Conservation (phyloP, 768 basidiomycete species). For the Lentinula boryana region DNA sequence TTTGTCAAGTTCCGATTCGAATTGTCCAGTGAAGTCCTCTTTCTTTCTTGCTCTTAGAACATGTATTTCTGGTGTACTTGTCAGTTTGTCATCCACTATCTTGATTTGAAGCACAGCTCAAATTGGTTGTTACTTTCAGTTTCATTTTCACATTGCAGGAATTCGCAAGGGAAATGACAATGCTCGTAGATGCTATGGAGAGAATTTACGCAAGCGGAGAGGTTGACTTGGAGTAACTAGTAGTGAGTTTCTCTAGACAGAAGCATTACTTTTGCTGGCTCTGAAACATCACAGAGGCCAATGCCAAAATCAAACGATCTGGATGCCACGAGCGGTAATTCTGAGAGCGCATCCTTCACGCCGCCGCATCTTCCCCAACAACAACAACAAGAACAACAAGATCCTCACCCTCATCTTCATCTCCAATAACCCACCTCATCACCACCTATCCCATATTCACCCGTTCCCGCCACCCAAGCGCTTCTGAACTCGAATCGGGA, state of each 20-base stretch:
- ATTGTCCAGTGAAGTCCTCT: too few relatives aligned
- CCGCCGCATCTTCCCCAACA: constrained; percentile 25
- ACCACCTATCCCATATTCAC: constrained; percentile 58
- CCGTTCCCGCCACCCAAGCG: constrained; percentile 45
- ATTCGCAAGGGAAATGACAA: constrained; percentile 78
- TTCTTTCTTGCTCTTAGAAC: constrained; percentile 33
- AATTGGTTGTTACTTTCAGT: constrained; percentile 31
- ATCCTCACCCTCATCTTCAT: neutral
- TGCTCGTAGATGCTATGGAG: constrained; percentile 79
- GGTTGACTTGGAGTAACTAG: constrained; percentile 23
- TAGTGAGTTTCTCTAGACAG: too few relatives aligned
- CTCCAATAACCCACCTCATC: neutral
- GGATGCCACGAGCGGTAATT: too few relatives aligned
- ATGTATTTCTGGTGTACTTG: constrained; percentile 90
- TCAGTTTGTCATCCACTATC: constrained; percentile 32
- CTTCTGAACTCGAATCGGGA: constrained; percentile 46
- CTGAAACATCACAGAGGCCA: too few relatives aligned
- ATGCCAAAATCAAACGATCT: too few relatives aligned
- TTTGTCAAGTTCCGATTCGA: too few relatives aligned
- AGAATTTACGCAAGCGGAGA: constrained; percentile 64
- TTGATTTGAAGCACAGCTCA: neutral
- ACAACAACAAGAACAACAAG: too few relatives aligned
- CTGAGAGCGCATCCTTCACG: too few relatives aligned
- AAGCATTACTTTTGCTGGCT: too few relatives aligned
- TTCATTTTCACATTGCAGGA: constrained; percentile 97